Conservation (phyloP, 2,329 filamentous ascomycete species). For the Lecanoromycetidae sp. region DNA sequence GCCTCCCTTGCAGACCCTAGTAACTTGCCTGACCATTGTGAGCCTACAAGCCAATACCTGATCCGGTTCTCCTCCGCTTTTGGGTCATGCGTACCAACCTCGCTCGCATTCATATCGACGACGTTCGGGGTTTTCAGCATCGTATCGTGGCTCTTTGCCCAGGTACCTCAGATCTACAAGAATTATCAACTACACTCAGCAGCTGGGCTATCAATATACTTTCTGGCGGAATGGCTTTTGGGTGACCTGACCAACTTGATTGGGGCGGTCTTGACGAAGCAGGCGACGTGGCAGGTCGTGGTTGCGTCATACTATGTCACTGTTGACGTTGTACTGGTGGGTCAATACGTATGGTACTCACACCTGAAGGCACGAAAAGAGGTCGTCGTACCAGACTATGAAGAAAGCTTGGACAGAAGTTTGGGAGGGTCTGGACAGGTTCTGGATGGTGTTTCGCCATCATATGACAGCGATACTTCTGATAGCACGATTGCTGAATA, state of each 20-base stretch:
- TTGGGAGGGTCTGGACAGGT: conserved; percentile 2
- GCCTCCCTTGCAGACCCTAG: not conserved
- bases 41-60: conserved; percentile 47
- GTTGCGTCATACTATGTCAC: conserved; percentile 55
- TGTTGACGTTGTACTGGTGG: conserved; percentile 50
- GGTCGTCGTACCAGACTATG: conserved; percentile 21
- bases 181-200: conserved; percentile 53
- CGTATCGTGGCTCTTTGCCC: conserved; percentile 56
- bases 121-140: conserved; percentile 51
- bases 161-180: conserved; percentile 58
- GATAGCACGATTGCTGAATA: not conserved
- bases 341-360: conserved; percentile 56
- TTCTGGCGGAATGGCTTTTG: conserved; percentile 53
- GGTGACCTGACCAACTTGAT: conserved; percentile 53
- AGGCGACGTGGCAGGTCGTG: conserved; percentile 55
- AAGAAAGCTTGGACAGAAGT: conserved; percentile 7
- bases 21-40: conserved; percentile 44
- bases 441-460: conserved; percentile 1
- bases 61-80: conserved; percentile 45
- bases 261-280: conserved; percentile 50
- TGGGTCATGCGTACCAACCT: conserved; percentile 51
- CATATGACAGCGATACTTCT: not conserved
- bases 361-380: conserved; percentile 38
- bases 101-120: conserved; percentile 50
- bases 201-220: conserved; percentile 52